Base-by-base conservation (phyloP, 176 grass and related monocot species). In the Musa acuminata region DNA sequence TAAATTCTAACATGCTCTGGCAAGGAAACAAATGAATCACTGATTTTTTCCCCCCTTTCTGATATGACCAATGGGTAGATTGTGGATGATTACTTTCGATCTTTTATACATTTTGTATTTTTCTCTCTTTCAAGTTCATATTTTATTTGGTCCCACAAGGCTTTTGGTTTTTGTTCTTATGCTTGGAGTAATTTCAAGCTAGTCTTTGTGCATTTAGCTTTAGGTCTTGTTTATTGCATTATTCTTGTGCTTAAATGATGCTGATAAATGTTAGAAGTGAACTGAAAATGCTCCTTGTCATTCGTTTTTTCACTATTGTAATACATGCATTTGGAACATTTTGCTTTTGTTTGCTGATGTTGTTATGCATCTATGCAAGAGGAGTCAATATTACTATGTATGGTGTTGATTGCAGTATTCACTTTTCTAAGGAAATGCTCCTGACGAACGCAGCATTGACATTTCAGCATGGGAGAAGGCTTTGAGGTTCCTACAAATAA, bases 381-480 rank as follows among this genome's bases (percentile, higher is more conserved):
- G 68, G 51, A 78, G 66, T 62, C 20, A 67, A 51, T 82, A 74
- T 74, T 89, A 85, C 67, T 78, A 82, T 84, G 83, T 87, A 90
- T 87, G 83, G 83, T 87, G 13, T 83, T 88, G 78, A 80, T 93
- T 97, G 87, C 8, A 84, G 84, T 86, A 83, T 93, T 78, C 74
- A 93, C 79, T 97, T 77, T 67, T 93, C 90, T 97, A 97, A 97
- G 93, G 93, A 97, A 93, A 82, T 97, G 69, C 84, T 92, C 90
- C 87, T 97, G 83, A 90, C 87, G 87, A 93, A 93, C 93, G 84
- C 93, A 98, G 94, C 94, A 78, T 88, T 88, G 88, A 91, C 52
- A 85, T 82, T 84, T 93, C 94, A 87, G 80, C 81, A 80, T 92
- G 89, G 78, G 84, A 91, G 63, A 98, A 93, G 82, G 84, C 88